Evolutionary conservation across 2,329 filamentous ascomycete species (phyloP).

Genomic region (Dactylella cylindrospora): DNA sequence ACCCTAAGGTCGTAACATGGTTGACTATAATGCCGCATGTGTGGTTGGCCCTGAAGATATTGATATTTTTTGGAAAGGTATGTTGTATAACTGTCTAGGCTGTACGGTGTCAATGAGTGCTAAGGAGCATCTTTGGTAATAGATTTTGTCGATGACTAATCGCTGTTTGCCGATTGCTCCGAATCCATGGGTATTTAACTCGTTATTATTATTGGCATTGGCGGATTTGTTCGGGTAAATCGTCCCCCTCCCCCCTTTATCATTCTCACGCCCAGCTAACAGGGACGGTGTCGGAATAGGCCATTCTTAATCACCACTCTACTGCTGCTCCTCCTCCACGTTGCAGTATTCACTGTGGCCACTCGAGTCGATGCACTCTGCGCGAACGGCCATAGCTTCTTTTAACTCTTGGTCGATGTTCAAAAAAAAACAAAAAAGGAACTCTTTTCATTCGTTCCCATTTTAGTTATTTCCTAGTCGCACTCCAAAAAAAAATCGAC

Average conservation of each 20-base stretch:
- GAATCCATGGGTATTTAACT: conserved; percentile 40
- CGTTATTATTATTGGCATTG: conserved; percentile 31
- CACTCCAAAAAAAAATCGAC: too few relatives aligned
- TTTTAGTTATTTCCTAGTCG: too few relatives aligned
- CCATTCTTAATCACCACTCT: conserved; percentile 27
- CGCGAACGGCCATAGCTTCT: too few relatives aligned
- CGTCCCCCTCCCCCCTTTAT: neutral
- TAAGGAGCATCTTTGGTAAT: neutral
- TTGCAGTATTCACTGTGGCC: conserved; percentile 25
- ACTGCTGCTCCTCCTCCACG: conserved; percentile 16
- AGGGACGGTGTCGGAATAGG: conserved; percentile 2
- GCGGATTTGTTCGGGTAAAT: conserved; percentile 39
- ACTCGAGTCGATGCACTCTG: conserved; percentile 30
- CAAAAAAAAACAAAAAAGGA: too few relatives aligned
- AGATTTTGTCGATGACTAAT: conserved; percentile 35
- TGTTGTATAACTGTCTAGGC: neutral
- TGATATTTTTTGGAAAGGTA: conserved; percentile 34
- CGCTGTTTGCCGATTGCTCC: conserved; percentile 33
- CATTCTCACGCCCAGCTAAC: neutral
- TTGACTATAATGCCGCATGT: conserved; percentile 21
- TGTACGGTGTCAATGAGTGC: neutral
- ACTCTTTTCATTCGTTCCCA: too few relatives aligned
- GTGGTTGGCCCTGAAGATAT: conserved; percentile 28
- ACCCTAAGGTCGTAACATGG: conserved; percentile 9
- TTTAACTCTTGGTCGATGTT: too few relatives aligned